A percentile compares a stretch with the other conserved stretches of the same genome.
These are phyloP conservation scores for Trametes elegans DNA, from an alignment of 768 basidiomycete genomes.

Conservation along the genomic window DNA sequence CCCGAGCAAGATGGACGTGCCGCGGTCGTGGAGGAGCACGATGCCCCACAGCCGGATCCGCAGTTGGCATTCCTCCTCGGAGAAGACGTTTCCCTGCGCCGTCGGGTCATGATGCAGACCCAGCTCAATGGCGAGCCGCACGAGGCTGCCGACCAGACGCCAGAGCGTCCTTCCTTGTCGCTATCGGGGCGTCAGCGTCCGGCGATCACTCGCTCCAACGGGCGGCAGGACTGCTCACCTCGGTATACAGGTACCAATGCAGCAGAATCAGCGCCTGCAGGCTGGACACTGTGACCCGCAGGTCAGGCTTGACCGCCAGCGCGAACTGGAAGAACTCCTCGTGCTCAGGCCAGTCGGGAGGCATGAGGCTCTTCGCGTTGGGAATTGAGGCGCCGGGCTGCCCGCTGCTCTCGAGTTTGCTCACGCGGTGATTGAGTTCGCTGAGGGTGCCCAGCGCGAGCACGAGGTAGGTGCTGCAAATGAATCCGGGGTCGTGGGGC, in stretches of 20 bases:
- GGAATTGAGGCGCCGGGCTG: constrained; percentile 33
- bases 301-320: constrained; percentile 73
- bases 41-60: constrained; percentile 85
- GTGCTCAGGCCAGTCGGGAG: constrained; percentile 70
- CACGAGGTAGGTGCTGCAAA: constrained; percentile 76
- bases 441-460: constrained; percentile 80
- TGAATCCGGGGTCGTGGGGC: constrained; percentile 70
- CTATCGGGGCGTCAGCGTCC: constrained; percentile 37
- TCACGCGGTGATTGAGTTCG: constrained; percentile 74
- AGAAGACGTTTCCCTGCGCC: constrained; percentile 57
- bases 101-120: constrained; percentile 86
- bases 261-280: constrained; percentile 80
- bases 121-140: constrained; percentile 78
- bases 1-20: constrained; percentile 84
- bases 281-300: constrained; percentile 79
- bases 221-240: constrained; percentile 45
- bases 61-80: constrained; percentile 71
- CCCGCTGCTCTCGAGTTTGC: constrained; percentile 47
- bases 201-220: not conserved
- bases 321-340: constrained; percentile 85
- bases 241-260: constrained; percentile 89
- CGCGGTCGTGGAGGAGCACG: constrained; percentile 83
- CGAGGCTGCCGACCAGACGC: constrained; percentile 84
- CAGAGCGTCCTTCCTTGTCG: constrained; percentile 87
- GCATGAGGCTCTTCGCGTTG: constrained; percentile 56